Percentiles rank a stretch among this genome's conserved stretches.
Conservation (phyloP, 768 basidiomycete species). For the Tylopilus vinaceipallidus region DNA sequence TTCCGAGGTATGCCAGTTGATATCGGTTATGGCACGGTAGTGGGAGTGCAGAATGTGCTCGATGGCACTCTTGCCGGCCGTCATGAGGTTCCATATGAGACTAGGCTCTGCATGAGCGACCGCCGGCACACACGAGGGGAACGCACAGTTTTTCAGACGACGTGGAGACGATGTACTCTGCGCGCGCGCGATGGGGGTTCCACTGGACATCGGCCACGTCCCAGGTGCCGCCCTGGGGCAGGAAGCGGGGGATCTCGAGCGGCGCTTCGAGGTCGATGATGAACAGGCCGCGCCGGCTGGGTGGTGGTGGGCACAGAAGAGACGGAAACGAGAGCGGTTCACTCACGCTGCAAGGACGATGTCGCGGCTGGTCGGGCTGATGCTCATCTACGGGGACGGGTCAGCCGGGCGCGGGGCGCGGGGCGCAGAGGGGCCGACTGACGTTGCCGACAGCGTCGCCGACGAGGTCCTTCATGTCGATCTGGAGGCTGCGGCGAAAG, state of each 20-base stretch:
- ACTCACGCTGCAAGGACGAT: conserved; percentile 86
- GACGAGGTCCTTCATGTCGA: conserved; percentile 76
- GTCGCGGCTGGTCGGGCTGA: conserved; percentile 85
- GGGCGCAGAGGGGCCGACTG: conserved; percentile 25
- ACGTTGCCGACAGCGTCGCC: conserved; percentile 86
- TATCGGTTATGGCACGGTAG: conserved; percentile 94
- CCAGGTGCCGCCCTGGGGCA: conserved; percentile 97
- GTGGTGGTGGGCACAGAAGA: neutral
- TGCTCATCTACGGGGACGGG: conserved; percentile 68
- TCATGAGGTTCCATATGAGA: conserved; percentile 91
- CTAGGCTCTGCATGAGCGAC: conserved; percentile 33
- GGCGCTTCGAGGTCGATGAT: conserved; percentile 93
- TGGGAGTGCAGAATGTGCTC: conserved; percentile 85
- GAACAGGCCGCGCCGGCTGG: conserved; percentile 82
- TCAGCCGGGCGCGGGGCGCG: conserved; percentile 3
- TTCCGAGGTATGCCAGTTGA: conserved; percentile 93
- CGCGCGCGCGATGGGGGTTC: conserved; percentile 78
- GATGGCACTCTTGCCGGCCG: conserved; percentile 74
- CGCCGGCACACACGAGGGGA: neutral
- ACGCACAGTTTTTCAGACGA: conserved; percentile 84
- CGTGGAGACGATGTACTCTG: conserved; percentile 84
- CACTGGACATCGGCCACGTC: conserved; percentile 92
- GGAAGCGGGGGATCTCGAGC: conserved; percentile 82
- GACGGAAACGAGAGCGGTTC: neutral
- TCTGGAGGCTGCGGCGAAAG: conserved; percentile 59